A percentile compares a stretch with the other conserved stretches of the same genome.
Conservation (phyloP, 2,329 filamentous ascomycete genomes). For the Knufia fluminis region DNA sequence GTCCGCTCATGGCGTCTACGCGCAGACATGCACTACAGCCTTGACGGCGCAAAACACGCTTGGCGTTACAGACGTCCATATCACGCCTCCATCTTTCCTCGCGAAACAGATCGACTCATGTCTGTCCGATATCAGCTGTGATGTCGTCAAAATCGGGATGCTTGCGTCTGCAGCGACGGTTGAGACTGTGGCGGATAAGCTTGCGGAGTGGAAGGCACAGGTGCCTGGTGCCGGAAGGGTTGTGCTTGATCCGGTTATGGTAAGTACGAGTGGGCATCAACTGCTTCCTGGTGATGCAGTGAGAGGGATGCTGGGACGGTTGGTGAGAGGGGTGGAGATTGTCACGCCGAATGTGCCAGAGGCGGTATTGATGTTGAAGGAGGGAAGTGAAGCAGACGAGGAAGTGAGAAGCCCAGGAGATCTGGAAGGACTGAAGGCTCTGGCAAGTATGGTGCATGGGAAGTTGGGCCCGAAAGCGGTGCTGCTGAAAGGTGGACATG, state of each 20-base stretch:
- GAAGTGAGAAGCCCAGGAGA: conserved; percentile 41
- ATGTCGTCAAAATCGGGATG: conserved; percentile 73
- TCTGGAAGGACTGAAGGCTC: conserved; percentile 56
- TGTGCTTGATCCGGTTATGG: conserved; percentile 82
- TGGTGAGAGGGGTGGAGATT: conserved; percentile 34
- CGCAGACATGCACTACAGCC: conserved; percentile 90
- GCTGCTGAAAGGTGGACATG: conserved; percentile 81
- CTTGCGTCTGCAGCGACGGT: conserved; percentile 65
- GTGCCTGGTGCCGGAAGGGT: conserved; percentile 32
- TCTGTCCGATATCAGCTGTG: conserved; percentile 72
- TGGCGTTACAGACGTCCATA: conserved; percentile 72
- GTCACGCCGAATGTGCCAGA: conserved; percentile 43
- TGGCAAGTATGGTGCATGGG: conserved; percentile 56
- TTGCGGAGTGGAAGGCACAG: conserved; percentile 48
- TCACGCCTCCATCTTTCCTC: conserved; percentile 69
- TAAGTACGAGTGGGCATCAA: conserved; percentile 45
- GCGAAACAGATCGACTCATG: conserved; percentile 77
- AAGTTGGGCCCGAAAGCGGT: conserved; percentile 66
- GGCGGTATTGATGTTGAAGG: conserved; percentile 35
- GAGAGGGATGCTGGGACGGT: conserved; percentile 32
- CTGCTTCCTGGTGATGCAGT: conserved; percentile 37
- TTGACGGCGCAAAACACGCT: conserved; percentile 93
- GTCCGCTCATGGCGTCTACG: conserved; percentile 84
- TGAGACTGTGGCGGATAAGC: conserved; percentile 54
- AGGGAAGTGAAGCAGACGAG: conserved; percentile 22